Evolutionary conservation across 192 early-diverging fungal genomes (phyloP), one percentile per base, ranked within the genome.

Genomic region (Rhizoclosmatium sp.): DNA sequence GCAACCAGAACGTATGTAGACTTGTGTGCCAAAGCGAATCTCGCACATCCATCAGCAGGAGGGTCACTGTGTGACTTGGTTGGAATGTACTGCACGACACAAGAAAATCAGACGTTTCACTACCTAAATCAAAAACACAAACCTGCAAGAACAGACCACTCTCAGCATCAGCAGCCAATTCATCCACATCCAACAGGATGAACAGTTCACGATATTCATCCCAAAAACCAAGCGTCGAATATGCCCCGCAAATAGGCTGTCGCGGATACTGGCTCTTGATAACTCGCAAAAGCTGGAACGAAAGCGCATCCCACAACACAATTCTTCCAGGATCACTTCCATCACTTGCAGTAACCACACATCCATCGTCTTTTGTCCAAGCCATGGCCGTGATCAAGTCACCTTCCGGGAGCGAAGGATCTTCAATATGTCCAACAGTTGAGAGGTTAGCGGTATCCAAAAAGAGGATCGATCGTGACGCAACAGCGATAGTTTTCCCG

Each of bases 351-450:
- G 79, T 80, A 12, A 80, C 79, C 59, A 80, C 54, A 54, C 79
- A 80, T 45, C 79, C 79, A 48, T 80, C 69, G 44, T 80, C 79
- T 60, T 80, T 80, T 23, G 79, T 80, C 79, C 79, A 80, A 23
- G 79, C 64, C 21, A 80, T 60, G 1, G 79, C 79, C 44, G 79
- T 80, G 41, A 80, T 75, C 12, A 80, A 46, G 66, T 80, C 79
- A 0, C 73, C 79, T 45, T 76, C 79, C 3, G 79, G 72, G 2
- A 80, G 42, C 16, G 61, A 19, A 10, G 79, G 79, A 60, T 80
- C 79, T 41, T 45, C 59, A 4, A 19, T 72, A 10, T 31, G 31
- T 14, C 79, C 65, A 12, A 65, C 3, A 45, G n/a, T 19, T 7
- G 56, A n/a, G 56, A 80, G 40, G 56, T 47, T 59, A n/a, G 47